Evolutionary conservation across 2,329 filamentous ascomycete genomes (phyloP).

Genomic region (Diatrype stigma): DNA sequence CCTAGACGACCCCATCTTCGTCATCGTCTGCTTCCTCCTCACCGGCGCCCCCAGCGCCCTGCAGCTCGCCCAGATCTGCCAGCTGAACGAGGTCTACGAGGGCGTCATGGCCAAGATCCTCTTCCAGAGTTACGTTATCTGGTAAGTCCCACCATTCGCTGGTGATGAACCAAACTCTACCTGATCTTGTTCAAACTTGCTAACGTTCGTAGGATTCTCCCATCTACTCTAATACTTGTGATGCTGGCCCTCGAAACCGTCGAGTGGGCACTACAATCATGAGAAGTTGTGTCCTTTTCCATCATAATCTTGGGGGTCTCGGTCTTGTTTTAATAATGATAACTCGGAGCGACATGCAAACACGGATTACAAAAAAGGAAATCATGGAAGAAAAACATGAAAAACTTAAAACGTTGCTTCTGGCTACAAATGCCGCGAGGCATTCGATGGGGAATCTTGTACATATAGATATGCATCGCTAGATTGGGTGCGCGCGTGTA

Average conservation of each 20-base stretch:
- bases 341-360: constrained; percentile 1
- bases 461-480: too few species aligned
- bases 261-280: constrained; percentile 63
- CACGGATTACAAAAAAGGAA: background rate
- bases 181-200: too few species aligned
- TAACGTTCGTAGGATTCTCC: constrained; percentile 67
- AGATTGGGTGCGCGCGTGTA: too few species aligned
- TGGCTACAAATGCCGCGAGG: background rate
- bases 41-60: constrained; percentile 90
- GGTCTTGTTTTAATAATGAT: too few species aligned
- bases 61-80: constrained; percentile 95
- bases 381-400: background rate
- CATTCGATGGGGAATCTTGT: too few species aligned
- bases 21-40: constrained; percentile 95
- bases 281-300: too few species aligned
- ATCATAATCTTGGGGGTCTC: too few species aligned
- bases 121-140: constrained; percentile 96
- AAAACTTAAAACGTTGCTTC: background rate
- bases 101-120: constrained; percentile 87
- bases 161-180: background rate
- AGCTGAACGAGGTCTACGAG: constrained; percentile 96
- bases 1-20: constrained; percentile 94
- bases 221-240: constrained; percentile 85
- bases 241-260: constrained; percentile 90
- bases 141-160: too few species aligned